These are phyloP conservation scores for Cryphonectria japonica DNA, from an alignment of 2,329 filamentous ascomycete genomes.

Conservation along the genomic window DNA sequence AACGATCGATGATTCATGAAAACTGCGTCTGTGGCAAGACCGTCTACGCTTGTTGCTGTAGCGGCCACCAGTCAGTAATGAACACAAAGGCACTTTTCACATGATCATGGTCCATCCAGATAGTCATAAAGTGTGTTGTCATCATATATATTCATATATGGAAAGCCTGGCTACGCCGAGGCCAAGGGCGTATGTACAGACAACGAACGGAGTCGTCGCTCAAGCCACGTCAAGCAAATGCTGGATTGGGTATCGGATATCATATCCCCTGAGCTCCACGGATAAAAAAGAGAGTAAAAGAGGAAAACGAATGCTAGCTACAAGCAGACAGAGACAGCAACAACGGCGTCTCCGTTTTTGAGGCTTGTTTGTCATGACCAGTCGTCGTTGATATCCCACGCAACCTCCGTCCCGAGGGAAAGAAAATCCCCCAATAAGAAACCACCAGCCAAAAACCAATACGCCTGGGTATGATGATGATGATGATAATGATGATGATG, in stretches of 20 bases:
- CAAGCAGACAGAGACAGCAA: slow-evolving; percentile 29
- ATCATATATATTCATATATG: not conserved
- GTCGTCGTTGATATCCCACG: slow-evolving; percentile 28
- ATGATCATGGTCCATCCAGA: not conserved
- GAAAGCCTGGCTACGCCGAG: not conserved
- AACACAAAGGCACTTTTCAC: not conserved
- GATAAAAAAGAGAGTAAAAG: slow-evolving; percentile 15
- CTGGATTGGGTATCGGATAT: slow-evolving; percentile 26
- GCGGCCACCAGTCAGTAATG: not conserved
- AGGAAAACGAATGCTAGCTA: slow-evolving; percentile 32
- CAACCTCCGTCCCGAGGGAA: slow-evolving; percentile 9
- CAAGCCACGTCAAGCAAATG: slow-evolving; percentile 6
- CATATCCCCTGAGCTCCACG: slow-evolving; percentile 10
- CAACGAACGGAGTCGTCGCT: slow-evolving; percentile 1
- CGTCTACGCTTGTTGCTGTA: not conserved
- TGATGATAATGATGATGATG: slow-evolving; percentile 7
- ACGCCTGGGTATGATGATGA: slow-evolving; percentile 29
- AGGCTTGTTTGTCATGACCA: slow-evolving; percentile 32
- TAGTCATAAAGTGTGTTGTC: not conserved
- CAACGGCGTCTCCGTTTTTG: slow-evolving; percentile 24
- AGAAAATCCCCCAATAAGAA: slow-evolving; percentile 16
- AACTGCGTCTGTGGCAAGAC: not conserved
- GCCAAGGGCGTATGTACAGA: slow-evolving; percentile 7
- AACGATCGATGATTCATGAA: not conserved
- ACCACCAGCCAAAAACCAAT: not conserved